Evolutionary conservation across 1,284 basidiomycete genomes (phyloP), one percentile per base, ranked within the genome.

Genomic region (Erythrobasidium hasegawianum): DNA sequence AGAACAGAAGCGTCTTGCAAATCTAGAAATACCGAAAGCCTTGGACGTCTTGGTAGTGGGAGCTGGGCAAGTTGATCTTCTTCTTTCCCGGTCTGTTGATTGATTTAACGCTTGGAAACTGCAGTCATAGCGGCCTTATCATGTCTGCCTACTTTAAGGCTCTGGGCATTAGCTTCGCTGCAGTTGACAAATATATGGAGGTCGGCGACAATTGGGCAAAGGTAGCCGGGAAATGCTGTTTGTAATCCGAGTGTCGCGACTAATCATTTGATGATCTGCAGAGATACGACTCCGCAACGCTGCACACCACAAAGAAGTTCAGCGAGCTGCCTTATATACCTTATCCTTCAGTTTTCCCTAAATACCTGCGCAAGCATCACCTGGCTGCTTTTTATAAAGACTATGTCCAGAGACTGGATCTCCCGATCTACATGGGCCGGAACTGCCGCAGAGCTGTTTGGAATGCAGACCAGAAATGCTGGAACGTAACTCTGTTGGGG

Each of bases 211-310:
- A 43, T 11, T 65, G 62, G 62, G 55, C 16, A 7, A 57, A 57
- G 16, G 43, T 47, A 24, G 22, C 7, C n/a, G 5, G 8, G n/a
- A 47, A 4, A 8, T 24, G 43, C 43, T 5, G 5, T 47, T 8
- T 5, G 22, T 47, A 18, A 47, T 47, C 5, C 43, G 10, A 41
- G 10, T n/a, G 10, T 41, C 10, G 11, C 16, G 22, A 47, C 16
- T 8, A n/a, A 47, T 8, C 43, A 4, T 24, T n/a, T n/a, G n/a
- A n/a, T n/a, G n/a, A 18, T 8, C 16, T 4, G 16, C 43, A 47
- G 41, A 55, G 62, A 38, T 65, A 65, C 56, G 62, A 65, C 45
- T 47, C 40, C 13, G 56, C 62, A 8, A 65, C 62, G 0, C 22
- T 65, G 5, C 62, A 65, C 26, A 65, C 62, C 0, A 49, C 55